Evolutionary conservation across 2,329 filamentous ascomycete genomes (phyloP), one percentile per base, ranked within the genome.

Genomic region (Zarea fungicola): DNA sequence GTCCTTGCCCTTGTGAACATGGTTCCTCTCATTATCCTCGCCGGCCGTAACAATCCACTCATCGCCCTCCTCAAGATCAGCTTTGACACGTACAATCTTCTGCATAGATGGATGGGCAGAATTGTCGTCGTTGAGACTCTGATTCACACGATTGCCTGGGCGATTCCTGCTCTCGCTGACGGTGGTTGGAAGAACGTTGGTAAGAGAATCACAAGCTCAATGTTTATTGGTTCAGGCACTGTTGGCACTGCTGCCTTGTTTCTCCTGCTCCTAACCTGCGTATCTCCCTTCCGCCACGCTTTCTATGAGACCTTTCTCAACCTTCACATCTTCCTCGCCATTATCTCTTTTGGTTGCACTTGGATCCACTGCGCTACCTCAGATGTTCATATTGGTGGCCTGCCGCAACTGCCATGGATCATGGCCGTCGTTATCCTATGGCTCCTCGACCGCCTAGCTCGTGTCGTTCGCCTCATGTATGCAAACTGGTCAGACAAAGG

Each of bases 231-330:
- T 25, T 85, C 81, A 31, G 85, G 85, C 36, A 76, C 81, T 59
- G 70, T 84, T 22, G 84, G 77, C 39, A 77, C 73, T 2, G 64
- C 79, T 42, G 76, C 79, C 31, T 78, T 96, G 62, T 58, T 80
- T 34, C 63, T 87, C 37, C 73, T 97, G 39, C 61, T 87, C 47
- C 60, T 95, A 44, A 73, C 85, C 23, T 85, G 89, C 9, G 72
- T 87, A 47, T 92, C 89, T 3, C 85, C 90, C 0, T 63, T 99
- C 44, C 84, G 93, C 53, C 92, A 96, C 66, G 90, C 91, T 32
- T 96, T 96, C 65, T 99, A 99, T 71, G 93, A 99, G 71, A 95
- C 89, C 1, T 99, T 99, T 71, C 78, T 97, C 58, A 89, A 87
- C 63, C 69, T 85, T 25, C 93, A 97, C 69, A 90, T 95, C 57